phyloP scores from a whole-genome alignment of 257 asterid species.

The Salvia miltiorrhiza region DNA sequence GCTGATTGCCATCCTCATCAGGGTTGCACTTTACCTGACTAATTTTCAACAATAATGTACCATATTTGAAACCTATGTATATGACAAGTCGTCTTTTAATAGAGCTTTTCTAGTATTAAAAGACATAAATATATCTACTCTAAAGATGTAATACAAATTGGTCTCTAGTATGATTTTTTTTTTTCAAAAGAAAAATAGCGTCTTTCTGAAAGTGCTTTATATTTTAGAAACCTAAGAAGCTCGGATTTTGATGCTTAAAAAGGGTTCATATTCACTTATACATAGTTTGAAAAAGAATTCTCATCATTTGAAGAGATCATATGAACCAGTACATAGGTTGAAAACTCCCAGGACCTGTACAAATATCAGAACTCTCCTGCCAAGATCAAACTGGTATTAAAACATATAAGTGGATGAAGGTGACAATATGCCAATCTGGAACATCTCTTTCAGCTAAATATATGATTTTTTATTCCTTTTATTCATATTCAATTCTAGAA shows the following conservation, averaged over 20 bases:
- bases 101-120: neutral
- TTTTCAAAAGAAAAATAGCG: neutral
- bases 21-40: conserved; percentile 5
- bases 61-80: neutral
- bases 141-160: neutral
- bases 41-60: neutral
- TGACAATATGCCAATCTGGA: neutral
- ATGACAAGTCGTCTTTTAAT: neutral
- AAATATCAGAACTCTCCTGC: neutral
- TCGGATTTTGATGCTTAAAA: neutral
- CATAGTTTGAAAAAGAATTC: neutral
- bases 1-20: neutral
- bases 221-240: neutral
- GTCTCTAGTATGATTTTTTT: neutral
- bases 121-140: neutral
- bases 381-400: neutral
- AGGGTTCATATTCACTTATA: neutral
- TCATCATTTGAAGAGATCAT: neutral
- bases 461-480: neutral
- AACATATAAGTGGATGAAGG: neutral
- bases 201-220: conserved; percentile 10
- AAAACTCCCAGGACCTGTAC: neutral
- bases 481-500: neutral
- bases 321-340: neutral
- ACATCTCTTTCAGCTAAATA: neutral